Percentiles rank a stretch among this genome's conserved stretches.
Conservation (phyloP, 768 basidiomycete genomes). For the Trametes cubensis region DNA sequence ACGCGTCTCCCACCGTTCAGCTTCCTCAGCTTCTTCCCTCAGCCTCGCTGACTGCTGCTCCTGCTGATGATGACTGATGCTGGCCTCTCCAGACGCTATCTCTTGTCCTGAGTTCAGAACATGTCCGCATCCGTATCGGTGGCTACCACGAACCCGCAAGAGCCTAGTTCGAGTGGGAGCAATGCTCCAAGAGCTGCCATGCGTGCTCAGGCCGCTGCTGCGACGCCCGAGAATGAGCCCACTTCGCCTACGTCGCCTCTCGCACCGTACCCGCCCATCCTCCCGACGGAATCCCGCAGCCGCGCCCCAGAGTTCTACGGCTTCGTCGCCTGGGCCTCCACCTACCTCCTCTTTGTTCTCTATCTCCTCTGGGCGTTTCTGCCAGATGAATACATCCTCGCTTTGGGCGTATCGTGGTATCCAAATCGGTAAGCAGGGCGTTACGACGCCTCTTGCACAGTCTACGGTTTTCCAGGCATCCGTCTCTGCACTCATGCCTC, state of each 20-base stretch:
- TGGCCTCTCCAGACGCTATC: neutral
- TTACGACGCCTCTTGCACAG: neutral
- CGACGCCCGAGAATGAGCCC: constrained; percentile 31
- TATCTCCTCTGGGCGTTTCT: constrained; percentile 82
- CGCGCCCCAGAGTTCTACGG: constrained; percentile 87
- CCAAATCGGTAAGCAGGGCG: constrained; percentile 67
- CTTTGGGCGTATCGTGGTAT: constrained; percentile 79
- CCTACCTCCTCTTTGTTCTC: constrained; percentile 66
- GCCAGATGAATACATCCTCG: constrained; percentile 68
- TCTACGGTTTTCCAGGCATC: neutral
- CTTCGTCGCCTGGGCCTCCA: constrained; percentile 85
- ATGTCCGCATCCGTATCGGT: neutral
- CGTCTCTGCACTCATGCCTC: constrained; percentile 10
- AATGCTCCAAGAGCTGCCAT: neutral
- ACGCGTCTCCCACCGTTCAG: neutral
- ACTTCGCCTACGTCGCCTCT: constrained; percentile 50
- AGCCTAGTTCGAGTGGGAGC: neutral
- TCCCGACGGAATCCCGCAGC: constrained; percentile 52
- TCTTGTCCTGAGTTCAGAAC: no score
- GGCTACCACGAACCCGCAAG: neutral
- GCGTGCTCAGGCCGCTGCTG: neutral
- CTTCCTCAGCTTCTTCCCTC: constrained; percentile 4
- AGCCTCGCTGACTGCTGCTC: neutral
- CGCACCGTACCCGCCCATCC: constrained; percentile 44
- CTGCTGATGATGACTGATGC: constrained; percentile 17